Evolutionary conservation across 2,329 filamentous ascomycete genomes (phyloP), one percentile per base, ranked within the genome.

Genomic region (Endocalyx cinctus): DNA sequence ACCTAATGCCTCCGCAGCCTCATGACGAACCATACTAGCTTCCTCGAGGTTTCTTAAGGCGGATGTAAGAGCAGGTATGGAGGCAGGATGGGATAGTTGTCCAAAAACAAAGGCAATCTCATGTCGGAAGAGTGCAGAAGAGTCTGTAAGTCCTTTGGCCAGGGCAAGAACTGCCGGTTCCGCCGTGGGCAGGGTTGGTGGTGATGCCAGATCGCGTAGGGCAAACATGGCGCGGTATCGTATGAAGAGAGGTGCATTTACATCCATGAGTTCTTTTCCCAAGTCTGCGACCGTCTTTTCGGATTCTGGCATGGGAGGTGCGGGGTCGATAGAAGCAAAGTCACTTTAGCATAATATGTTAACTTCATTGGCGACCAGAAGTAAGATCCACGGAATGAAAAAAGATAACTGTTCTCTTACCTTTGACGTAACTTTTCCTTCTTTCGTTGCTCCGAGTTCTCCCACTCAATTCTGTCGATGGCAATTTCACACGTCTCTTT

Each of bases 91-190:
- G 35, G 85, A 88, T 33, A 98, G 72, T 62, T 98, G 92, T 35
- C 92, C 92, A 50, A 98, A 98, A 11, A 98, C 92, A 58, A 98
- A 98, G 11, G 92, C 92, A 46, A 98, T 88, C 59, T 98, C 92
- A 66, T 98, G 92, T 47, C 92, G 82, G 74, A 98, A 97, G 6
- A 98, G 78, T 5, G 89, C 89, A 30, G 89, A 96, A 13, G 80
- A 72, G 58, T 98, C 92, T 19, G 72, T 70, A 50, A 98, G 81
- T 12, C 92, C 92, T 55, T 81, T 82, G 28, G 92, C 87, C 29
- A 98, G 76, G 10, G 89, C 86, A 27, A 83, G 74, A 33, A 98
- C 77, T 13, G 92, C 90, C n/a, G 86, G 83, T 12, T 87, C 77
- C 6, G 90, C 89, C 2, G 89, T 95, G 2, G 88, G 85, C 27